phyloP scores from a whole-genome alignment of 2,329 filamentous ascomycete genomes.

The Elsinoe ampelina region DNA sequence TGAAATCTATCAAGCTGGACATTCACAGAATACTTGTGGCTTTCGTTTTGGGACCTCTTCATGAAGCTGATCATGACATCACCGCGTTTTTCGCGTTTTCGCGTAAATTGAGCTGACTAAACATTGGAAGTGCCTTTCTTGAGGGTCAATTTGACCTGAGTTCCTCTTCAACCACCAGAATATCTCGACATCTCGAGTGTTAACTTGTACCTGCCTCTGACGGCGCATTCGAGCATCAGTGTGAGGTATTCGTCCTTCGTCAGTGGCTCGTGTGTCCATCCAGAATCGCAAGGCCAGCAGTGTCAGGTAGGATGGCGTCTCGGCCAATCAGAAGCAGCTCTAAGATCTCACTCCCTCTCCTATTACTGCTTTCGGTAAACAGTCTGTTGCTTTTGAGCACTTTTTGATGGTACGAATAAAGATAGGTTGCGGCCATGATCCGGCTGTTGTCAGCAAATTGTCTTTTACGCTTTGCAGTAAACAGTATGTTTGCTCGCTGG shows the following conservation, averaged over 20 bases:
- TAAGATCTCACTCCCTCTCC: background rate
- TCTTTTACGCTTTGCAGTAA: background rate
- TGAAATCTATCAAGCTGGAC: background rate
- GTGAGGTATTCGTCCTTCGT: too few species aligned
- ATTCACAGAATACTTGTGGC: background rate
- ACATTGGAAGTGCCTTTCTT: background rate
- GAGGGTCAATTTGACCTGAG: too few species aligned
- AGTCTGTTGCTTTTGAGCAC: background rate
- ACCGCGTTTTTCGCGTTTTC: background rate
- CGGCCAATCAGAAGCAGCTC: background rate
- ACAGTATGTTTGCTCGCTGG: background rate
- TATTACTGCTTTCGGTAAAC: background rate
- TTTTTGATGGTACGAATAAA: too few species aligned
- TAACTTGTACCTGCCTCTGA: too few species aligned
- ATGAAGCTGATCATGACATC: background rate
- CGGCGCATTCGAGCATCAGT: too few species aligned
- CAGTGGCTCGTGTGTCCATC: background rate
- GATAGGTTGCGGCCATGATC: too few species aligned
- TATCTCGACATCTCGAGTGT: too few species aligned
- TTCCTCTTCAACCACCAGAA: too few species aligned
- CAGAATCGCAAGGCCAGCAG: background rate
- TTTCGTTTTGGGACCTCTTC: too few species aligned
- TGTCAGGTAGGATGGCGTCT: background rate
- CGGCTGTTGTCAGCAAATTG: background rate
- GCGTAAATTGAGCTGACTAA: background rate